A percentile compares a stretch with the other conserved stretches of the same genome.
phyloP scores from a whole-genome alignment of 163 green algal species.

The Scenedesmus sp. region DNA sequence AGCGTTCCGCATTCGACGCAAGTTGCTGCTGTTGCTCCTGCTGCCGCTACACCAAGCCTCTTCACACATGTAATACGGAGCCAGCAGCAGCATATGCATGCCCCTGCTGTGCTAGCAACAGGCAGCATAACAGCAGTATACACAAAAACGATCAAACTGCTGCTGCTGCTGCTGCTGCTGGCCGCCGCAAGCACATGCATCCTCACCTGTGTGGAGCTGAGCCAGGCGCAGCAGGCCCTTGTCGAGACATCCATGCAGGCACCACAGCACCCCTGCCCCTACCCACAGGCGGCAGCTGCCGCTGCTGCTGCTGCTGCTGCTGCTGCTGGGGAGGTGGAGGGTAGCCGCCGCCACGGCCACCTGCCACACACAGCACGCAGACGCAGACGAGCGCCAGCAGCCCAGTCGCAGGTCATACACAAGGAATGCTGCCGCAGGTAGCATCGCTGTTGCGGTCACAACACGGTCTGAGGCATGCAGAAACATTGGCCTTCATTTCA shows the following conservation, averaged over 20 bases:
- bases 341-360: neutral
- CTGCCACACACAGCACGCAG: neutral
- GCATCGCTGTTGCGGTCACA: no score
- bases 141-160: neutral
- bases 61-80: no score
- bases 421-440: no score
- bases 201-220: neutral
- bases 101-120: no score
- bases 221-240: neutral
- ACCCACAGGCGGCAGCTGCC: slow-evolving; percentile 37
- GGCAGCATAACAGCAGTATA: neutral
- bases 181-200: no score
- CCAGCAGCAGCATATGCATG: no score
- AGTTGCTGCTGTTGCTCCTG: no score
- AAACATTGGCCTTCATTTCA: no score
- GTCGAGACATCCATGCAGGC: slow-evolving; percentile 51
- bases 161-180: neutral
- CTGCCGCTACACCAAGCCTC: no score
- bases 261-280: slow-evolving; percentile 41
- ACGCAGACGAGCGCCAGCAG: neutral
- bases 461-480: no score
- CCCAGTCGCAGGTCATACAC: no score
- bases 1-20: no score
- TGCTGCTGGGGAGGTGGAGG: neutral
- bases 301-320: slow-evolving; percentile 33